These are phyloP conservation scores for Aspergillus cavernicola DNA, from an alignment of 495 filamentous ascomycete species.

Conservation along the genomic window DNA sequence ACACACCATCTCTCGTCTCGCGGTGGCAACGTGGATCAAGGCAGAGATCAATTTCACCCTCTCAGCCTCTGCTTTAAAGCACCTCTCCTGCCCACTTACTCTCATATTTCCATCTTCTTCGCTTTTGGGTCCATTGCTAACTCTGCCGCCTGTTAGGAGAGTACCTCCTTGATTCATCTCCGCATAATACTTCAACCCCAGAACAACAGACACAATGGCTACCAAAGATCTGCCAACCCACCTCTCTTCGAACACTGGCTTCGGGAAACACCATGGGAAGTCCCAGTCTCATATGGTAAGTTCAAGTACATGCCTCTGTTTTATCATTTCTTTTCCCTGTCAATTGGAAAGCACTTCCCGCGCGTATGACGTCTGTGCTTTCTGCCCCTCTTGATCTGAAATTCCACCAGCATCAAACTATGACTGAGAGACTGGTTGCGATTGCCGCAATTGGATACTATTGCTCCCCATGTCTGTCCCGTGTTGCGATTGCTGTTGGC, in stretches of 20 bases:
- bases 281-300: constrained; percentile 94
- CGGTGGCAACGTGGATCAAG: constrained; percentile 28
- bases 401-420: background rate
- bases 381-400: background rate
- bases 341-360: background rate
- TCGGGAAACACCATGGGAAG: constrained; percentile 86
- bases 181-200: background rate
- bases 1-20: constrained; percentile 2
- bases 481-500: background rate
- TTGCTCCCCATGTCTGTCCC: background rate
- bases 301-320: constrained; percentile 22
- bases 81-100: background rate
- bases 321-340: background rate
- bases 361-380: constrained; percentile 2
- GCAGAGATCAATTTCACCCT: background rate
- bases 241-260: constrained; percentile 52
- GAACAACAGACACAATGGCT: constrained; percentile 56
- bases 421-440: background rate
- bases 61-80: background rate
- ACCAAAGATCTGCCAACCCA: constrained; percentile 71
- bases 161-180: background rate
- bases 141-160: background rate
- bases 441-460: background rate
- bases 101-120: background rate
- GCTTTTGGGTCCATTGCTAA: background rate